Evolutionary conservation across 129 eudicot species (phyloP).

Genomic region (Pulicaria dysenterica): DNA sequence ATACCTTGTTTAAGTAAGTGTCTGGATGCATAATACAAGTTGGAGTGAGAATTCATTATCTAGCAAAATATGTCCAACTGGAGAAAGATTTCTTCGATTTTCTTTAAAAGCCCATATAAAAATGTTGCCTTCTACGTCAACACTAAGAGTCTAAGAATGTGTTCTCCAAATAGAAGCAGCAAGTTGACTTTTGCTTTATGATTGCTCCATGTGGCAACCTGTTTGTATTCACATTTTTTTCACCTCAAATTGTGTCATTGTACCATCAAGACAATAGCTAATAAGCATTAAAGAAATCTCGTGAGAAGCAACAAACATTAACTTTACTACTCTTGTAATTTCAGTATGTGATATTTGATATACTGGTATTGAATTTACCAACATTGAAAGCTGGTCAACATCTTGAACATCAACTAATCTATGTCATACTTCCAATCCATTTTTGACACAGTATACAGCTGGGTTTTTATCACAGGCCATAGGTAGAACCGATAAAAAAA

Average conservation of each 20-base stretch:
- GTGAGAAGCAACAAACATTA: too few species aligned
- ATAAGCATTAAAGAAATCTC: too few species aligned
- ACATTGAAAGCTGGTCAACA: too few species aligned
- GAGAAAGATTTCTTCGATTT: constrained; percentile 59
- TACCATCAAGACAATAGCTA: not conserved
- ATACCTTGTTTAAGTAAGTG: constrained; percentile 95
- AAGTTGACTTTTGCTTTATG: constrained; percentile 78
- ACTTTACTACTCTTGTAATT: too few species aligned
- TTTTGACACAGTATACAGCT: too few species aligned
- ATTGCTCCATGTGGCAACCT: constrained; percentile 88
- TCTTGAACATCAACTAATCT: too few species aligned
- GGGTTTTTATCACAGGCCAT: too few species aligned
- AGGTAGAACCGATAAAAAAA: constrained; percentile 9
- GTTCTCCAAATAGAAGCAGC: constrained; percentile 84
- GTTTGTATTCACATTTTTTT: constrained; percentile 6
- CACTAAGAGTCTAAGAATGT: constrained; percentile 80
- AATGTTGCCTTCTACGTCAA: constrained; percentile 72
- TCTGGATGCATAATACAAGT: constrained; percentile 97
- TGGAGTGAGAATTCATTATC: constrained; percentile 69
- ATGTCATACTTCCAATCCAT: not conserved
- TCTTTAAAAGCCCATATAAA: constrained; percentile 93
- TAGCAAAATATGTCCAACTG: constrained; percentile 69
- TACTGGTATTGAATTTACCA: too few species aligned
- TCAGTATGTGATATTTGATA: too few species aligned
- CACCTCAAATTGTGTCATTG: constrained; percentile 3